Conservation (phyloP, 1,284 basidiomycete species). For the Cutaneotrichosporon sp. region DNA sequence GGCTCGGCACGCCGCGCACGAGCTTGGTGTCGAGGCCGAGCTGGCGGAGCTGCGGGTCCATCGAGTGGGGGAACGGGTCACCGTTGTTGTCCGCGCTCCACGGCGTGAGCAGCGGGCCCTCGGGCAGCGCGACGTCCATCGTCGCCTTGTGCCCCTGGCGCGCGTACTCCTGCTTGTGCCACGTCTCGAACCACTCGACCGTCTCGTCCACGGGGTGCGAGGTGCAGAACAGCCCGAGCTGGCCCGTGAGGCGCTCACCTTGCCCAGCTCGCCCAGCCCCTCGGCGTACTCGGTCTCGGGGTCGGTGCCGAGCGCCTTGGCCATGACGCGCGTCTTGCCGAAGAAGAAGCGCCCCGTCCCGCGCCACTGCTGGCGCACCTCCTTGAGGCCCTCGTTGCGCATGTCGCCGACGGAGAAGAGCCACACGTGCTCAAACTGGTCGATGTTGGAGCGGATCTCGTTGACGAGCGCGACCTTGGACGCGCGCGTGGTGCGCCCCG, state of each 20-base stretch:
- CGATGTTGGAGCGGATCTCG: constrained; percentile 65
- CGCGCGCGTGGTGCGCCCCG: constrained; percentile 58
- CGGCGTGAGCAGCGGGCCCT: constrained; percentile 57
- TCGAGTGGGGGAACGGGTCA: constrained; percentile 87
- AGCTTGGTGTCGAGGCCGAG: constrained; percentile 85
- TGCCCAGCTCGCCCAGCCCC: constrained; percentile 77
- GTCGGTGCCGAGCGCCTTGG: constrained; percentile 88
- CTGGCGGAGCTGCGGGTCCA: constrained; percentile 92
- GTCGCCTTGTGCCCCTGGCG: constrained; percentile 80
- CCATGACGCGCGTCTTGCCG: constrained; percentile 90
- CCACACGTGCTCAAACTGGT: constrained; percentile 94
- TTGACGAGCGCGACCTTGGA: constrained; percentile 82
- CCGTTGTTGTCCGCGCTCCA: constrained; percentile 66
- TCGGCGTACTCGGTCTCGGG: constrained; percentile 81
- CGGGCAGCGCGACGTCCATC: constrained; percentile 73
- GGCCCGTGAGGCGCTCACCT: constrained; percentile 90
- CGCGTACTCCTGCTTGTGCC: constrained; percentile 87
- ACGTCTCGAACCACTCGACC: constrained; percentile 90
- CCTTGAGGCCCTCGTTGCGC: constrained; percentile 92
- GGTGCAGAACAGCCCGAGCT: constrained; percentile 91
- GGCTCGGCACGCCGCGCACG: constrained; percentile 82
- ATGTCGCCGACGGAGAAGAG: constrained; percentile 92
- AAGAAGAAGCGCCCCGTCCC: constrained; percentile 91
- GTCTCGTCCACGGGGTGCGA: constrained; percentile 85
- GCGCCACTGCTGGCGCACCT: constrained; percentile 90